Base-by-base conservation (phyloP, 1,284 basidiomycete genomes). In the Sanghuangporus weigelae region DNA sequence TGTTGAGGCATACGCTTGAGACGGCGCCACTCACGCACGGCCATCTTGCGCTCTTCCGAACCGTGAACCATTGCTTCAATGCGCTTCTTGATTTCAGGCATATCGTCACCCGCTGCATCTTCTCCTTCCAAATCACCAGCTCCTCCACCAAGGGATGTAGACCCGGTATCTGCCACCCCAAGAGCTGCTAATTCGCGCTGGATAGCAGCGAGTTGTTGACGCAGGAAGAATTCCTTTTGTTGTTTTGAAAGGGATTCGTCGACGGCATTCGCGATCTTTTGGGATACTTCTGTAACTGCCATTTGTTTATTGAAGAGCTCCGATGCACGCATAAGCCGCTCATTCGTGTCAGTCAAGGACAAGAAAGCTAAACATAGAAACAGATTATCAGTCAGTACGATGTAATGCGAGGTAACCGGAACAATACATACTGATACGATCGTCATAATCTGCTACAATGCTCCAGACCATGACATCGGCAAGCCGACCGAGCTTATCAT, bases 161-260 rank as follows among this genome's bases (percentile, higher is more conserved):
- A 76, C 7, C 63, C 63, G 26, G 65, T 63, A 35, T 40, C 63
- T 70, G 67, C 77, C 69, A 68, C 19, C 31, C 42, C 59, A n/a
- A 92, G 78, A 16, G 78, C 79, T 44, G 88, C 85, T 11, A 96
- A 81, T 74, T 96, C 94, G 59, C 92, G 87, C 70, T 95, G 91
- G 68, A 96, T 95, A 10, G 91, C 93, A 36, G 91, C 88, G 54
- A 95, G 84, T 72, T 96, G 94, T 72, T 96, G 93, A 61, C 89
- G 86, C 2, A 92, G 79, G 76, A 90, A 92, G 71, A 87, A 87
- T 66, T 92, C 90, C 69, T 92, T 92, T 75, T 92, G 90, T 68
- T 92, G 90, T 65, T 89, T 90, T 35, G 87, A 88, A 14, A 92
- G 80, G 0, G 84, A 85, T 72, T 92, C 90, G 67, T 90, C 87